phyloP scores from a whole-genome alignment of 192 early-diverging fungal species.

The Coemansia umbellata region DNA sequence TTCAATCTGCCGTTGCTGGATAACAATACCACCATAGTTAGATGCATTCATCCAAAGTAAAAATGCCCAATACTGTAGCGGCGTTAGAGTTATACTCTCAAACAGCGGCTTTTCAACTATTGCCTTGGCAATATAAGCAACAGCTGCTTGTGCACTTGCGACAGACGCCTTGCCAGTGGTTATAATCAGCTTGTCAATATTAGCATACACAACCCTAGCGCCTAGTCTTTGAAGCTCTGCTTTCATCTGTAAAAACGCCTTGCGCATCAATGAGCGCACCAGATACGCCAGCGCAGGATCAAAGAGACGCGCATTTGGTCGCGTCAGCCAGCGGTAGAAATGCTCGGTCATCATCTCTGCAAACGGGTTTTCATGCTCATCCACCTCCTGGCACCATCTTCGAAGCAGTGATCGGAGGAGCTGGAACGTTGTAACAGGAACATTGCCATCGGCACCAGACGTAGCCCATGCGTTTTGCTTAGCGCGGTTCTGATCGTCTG shows the following conservation, averaged over 20 bases:
- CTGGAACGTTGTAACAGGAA: constrained; percentile 56
- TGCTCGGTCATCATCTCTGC: constrained; percentile 77
- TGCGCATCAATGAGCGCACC: constrained; percentile 86
- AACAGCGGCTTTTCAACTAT: constrained; percentile 72
- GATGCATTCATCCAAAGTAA: constrained; percentile 89
- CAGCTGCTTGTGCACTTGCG: constrained; percentile 67
- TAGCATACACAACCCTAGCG: constrained; percentile 72
- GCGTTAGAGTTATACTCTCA: constrained; percentile 64
- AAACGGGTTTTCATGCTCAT: constrained; percentile 59
- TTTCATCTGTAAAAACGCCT: constrained; percentile 79
- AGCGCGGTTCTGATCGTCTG: neutral
- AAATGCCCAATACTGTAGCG: constrained; percentile 72
- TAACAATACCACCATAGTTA: constrained; percentile 70
- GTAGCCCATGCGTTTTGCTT: neutral
- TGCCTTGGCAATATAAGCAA: constrained; percentile 66
- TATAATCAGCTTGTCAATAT: constrained; percentile 76
- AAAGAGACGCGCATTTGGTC: constrained; percentile 66
- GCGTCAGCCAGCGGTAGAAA: constrained; percentile 86
- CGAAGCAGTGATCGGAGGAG: constrained; percentile 76
- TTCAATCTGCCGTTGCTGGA: constrained; percentile 27
- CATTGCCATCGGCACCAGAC: constrained; percentile 19
- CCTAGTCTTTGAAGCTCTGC: constrained; percentile 79
- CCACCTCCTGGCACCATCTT: constrained; percentile 71
- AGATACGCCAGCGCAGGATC: constrained; percentile 79
- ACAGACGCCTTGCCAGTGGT: constrained; percentile 75